These are phyloP conservation scores for Coprinopsis sp. DNA, from an alignment of 768 basidiomycete species.

Conservation along the genomic window DNA sequence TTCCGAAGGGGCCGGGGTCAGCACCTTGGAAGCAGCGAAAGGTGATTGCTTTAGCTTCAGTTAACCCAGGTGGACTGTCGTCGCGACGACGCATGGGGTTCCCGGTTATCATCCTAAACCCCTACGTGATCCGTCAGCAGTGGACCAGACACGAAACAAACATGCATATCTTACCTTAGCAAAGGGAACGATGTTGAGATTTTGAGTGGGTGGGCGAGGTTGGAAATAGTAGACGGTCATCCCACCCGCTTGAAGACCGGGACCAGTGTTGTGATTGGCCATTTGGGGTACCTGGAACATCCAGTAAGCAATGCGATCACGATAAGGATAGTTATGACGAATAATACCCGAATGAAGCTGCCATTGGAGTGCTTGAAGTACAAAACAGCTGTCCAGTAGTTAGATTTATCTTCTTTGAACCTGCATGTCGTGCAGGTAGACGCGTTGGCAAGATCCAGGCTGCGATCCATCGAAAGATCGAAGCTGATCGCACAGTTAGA, in stretches of 20 bases:
- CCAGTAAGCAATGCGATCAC: background rate
- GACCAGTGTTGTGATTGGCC: background rate
- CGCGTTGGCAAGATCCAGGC: background rate
- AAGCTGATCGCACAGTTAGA: background rate
- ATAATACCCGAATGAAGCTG: slow-evolving; percentile 3
- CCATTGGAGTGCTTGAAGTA: slow-evolving; percentile 9
- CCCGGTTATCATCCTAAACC: slow-evolving; percentile 8
- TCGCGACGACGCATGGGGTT: slow-evolving; percentile 6
- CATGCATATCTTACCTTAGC: background rate
- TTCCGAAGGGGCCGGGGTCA: background rate
- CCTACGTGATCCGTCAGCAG: background rate
- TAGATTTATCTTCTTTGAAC: slow-evolving; percentile 8
- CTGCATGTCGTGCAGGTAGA: slow-evolving; percentile 6
- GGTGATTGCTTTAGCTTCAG: slow-evolving; percentile 3
- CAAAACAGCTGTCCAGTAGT: slow-evolving; percentile 9
- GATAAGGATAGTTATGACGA: background rate
- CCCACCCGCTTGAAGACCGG: slow-evolving; percentile 2
- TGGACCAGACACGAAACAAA: no score
- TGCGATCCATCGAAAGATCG: slow-evolving; percentile 6
- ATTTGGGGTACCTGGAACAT: slow-evolving; percentile 7
- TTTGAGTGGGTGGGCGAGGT: slow-evolving; percentile 1
- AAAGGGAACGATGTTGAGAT: background rate
- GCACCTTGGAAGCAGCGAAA: slow-evolving; percentile 7
- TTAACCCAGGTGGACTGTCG: background rate
- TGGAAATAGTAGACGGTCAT: slow-evolving; percentile 11